Conservation (phyloP, 192 early-diverging fungal genomes). For the Haplosporangium gracile region DNA sequence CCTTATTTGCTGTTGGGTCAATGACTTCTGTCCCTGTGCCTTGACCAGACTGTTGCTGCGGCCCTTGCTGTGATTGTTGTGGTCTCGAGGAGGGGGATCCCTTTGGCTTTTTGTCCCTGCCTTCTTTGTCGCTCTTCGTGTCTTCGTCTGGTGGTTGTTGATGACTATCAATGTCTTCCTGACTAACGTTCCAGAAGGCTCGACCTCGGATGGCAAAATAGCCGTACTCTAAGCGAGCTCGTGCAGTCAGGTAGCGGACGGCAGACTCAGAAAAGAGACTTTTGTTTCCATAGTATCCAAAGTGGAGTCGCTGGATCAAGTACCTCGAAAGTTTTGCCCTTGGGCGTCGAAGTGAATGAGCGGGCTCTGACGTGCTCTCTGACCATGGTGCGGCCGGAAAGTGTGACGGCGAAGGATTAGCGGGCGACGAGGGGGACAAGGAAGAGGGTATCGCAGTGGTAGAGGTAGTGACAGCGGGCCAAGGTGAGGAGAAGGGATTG, state of each 20-base stretch:
- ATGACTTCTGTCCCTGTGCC: neutral
- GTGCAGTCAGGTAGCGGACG: constrained; percentile 47
- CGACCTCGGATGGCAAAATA: constrained; percentile 52
- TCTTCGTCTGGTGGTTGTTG: neutral
- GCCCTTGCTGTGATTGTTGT: neutral
- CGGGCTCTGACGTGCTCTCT: constrained; percentile 1
- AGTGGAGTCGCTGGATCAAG: constrained; percentile 43
- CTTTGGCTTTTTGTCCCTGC: neutral
- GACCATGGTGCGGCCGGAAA: neutral
- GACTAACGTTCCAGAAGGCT: constrained; percentile 38
- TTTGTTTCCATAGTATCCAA: constrained; percentile 47
- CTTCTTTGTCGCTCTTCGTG: neutral
- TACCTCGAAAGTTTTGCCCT: constrained; percentile 31
- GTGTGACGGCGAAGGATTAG: constrained; percentile 16
- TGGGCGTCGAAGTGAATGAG: neutral
- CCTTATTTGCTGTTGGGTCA: constrained; percentile 24
- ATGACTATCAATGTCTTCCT: constrained; percentile 16
- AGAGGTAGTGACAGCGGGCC: neutral
- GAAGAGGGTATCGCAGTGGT: neutral
- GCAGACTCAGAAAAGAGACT: constrained; percentile 22
- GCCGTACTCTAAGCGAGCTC: constrained; percentile 46
- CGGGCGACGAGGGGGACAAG: neutral
- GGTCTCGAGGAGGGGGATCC: constrained; percentile 2
- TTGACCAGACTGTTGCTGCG: constrained; percentile 1
- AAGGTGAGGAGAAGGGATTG: neutral